A percentile compares a stretch with the other conserved stretches of the same genome.
Conservation (phyloP, 495 filamentous ascomycete genomes). For the Penicillium cosmopolitanum region DNA sequence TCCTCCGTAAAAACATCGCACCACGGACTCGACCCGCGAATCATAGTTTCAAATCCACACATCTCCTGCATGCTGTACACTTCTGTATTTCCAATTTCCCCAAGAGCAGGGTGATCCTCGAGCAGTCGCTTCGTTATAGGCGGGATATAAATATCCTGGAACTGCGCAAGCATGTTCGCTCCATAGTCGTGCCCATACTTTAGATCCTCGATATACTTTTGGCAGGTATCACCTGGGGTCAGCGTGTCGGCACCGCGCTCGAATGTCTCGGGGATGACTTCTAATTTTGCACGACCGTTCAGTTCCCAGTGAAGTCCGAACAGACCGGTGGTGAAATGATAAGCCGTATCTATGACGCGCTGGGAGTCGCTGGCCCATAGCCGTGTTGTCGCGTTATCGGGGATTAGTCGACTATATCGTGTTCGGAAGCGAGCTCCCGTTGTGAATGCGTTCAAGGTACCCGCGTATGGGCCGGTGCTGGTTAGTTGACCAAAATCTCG, state of each 20-base stretch:
- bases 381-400: slow-evolving; percentile 24
- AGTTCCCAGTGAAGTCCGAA: slow-evolving; percentile 57
- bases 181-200: slow-evolving; percentile 56
- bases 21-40: slow-evolving; percentile 58
- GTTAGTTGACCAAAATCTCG: slow-evolving; percentile 58
- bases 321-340: slow-evolving; percentile 58
- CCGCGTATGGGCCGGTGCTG: slow-evolving; percentile 61
- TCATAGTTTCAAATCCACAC: slow-evolving; percentile 62
- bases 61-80: slow-evolving; percentile 65
- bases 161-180: slow-evolving; percentile 45
- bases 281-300: slow-evolving; percentile 37
- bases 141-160: slow-evolving; percentile 52
- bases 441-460: slow-evolving; percentile 57
- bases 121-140: slow-evolving; percentile 49
- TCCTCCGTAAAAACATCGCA: slow-evolving; percentile 59
- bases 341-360: slow-evolving; percentile 63
- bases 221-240: slow-evolving; percentile 61
- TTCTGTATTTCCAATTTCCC: slow-evolving; percentile 44
- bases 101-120: slow-evolving; percentile 42
- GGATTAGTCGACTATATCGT: slow-evolving; percentile 53
- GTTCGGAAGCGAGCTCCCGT: slow-evolving; percentile 60
- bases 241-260: slow-evolving; percentile 58
- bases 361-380: slow-evolving; percentile 60
- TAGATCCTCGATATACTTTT: slow-evolving; percentile 51
- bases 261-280: slow-evolving; percentile 57